phyloP scores from a whole-genome alignment of 371 early-diverging fungal genomes.

The Mucor sp. region DNA sequence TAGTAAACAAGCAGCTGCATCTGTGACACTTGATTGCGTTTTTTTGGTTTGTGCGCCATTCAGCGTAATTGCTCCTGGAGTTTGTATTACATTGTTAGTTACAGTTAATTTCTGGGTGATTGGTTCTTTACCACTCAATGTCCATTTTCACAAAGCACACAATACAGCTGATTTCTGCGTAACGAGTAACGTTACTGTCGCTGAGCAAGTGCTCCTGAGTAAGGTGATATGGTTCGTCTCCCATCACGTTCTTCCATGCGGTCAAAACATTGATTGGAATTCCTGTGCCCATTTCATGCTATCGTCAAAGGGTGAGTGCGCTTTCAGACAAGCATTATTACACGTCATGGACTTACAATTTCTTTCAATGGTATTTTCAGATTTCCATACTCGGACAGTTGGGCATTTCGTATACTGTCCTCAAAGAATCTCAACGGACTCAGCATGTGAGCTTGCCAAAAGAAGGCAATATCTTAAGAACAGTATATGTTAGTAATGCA shows the following conservation, averaged over 20 bases:
- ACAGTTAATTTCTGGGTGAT: not conserved
- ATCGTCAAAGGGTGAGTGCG: not conserved
- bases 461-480: slow-evolving; percentile 14
- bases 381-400: not conserved
- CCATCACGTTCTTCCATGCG: not conserved
- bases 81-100: not conserved
- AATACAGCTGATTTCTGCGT: not conserved
- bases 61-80: slow-evolving; percentile 6
- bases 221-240: not conserved
- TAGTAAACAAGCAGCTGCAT: slow-evolving; percentile 1
- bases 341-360: not conserved
- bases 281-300: not conserved
- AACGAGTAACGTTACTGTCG: not conserved
- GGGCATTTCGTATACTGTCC: not conserved
- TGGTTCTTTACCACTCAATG: not conserved
- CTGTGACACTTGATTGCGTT: slow-evolving; percentile 7
- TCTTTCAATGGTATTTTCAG: not conserved
- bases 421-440: slow-evolving; percentile 20
- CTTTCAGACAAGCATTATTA: too few relatives aligned
- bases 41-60: slow-evolving; percentile 11
- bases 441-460: slow-evolving; percentile 24
- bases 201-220: not conserved
- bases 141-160: not conserved
- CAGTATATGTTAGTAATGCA: not conserved
- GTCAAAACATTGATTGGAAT: not conserved